A percentile compares a stretch with the other conserved stretches of the same genome.
Evolutionary conservation across 1,139 yeast genomes (phyloP).

Genomic region (Saccharomyces hybrid): DNA sequence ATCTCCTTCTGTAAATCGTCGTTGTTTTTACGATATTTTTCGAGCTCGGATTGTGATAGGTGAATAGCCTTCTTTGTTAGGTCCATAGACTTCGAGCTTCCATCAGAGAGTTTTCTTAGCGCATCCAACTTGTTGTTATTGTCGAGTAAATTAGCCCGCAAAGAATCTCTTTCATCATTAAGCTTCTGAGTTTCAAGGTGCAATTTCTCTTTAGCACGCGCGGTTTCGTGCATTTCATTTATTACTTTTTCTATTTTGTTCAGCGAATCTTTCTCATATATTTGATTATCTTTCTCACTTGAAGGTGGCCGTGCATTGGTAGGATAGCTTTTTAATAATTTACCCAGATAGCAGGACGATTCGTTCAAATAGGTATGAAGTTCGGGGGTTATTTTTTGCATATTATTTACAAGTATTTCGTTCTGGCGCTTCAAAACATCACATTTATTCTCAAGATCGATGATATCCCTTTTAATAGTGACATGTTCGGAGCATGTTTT

Average conservation of each 20-base stretch:
- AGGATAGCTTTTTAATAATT: background rate
- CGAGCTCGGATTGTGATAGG: background rate
- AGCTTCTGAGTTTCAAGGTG: background rate
- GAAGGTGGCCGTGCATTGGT: background rate
- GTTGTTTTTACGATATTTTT: background rate
- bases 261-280: background rate
- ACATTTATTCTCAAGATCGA: background rate
- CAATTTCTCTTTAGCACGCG: background rate
- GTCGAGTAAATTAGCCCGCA: background rate
- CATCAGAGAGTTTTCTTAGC: background rate
- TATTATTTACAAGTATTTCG: background rate
- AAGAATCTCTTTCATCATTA: background rate
- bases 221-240: background rate
- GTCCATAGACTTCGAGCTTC: background rate
- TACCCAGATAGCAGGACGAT: background rate
- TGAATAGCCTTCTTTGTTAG: background rate
- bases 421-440: background rate
- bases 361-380: background rate
- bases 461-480: background rate
- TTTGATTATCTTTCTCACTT: background rate
- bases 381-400: background rate
- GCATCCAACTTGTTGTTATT: background rate
- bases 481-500: background rate
- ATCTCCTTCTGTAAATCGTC: background rate
- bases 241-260: background rate